Percentiles rank a stretch among this genome's conserved stretches.
These are phyloP conservation scores for Pugionium cornutum DNA, from an alignment of 345 rosid species.

Conservation along the genomic window DNA sequence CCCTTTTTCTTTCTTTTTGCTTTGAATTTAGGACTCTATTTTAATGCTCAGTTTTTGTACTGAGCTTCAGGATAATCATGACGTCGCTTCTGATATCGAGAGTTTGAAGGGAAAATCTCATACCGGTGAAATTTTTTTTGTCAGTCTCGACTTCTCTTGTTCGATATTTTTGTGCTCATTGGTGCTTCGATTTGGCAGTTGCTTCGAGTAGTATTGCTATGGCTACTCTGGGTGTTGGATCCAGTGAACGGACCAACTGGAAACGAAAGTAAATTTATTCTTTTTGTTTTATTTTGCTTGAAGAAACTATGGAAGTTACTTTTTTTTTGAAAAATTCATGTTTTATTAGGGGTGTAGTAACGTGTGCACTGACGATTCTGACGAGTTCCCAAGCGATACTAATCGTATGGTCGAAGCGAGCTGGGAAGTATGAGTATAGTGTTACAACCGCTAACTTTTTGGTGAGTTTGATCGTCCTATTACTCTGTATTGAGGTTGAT, in stretches of 20 bases:
- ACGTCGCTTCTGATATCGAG: conserved; percentile 36
- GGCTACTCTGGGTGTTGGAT: conserved; percentile 43
- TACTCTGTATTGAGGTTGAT: background rate
- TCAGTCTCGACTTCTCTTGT: background rate
- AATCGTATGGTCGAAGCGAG: conserved; percentile 98
- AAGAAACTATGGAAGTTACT: background rate
- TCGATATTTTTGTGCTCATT: conserved; percentile 19
- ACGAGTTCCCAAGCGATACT: conserved; percentile 98
- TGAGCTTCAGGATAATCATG: conserved; percentile 37
- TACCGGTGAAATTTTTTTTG: conserved; percentile 15
- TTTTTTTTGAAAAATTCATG: background rate
- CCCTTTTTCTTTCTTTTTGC: background rate
- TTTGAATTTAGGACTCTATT: background rate
- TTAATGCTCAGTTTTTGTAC: conserved; percentile 2
- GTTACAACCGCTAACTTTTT: conserved; percentile 93
- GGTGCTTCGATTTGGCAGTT: conserved; percentile 41
- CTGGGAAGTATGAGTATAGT: conserved; percentile 94
- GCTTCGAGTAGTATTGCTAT: conserved; percentile 43
- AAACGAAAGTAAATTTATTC: conserved; percentile 63
- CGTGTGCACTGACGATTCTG: conserved; percentile 78
- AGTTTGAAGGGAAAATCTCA: conserved; percentile 40
- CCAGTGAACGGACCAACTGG: conserved; percentile 60
- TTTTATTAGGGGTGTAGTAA: conserved; percentile 62
- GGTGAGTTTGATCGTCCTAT: conserved; percentile 47
- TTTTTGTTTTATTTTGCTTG: background rate